A percentile compares a stretch with the other conserved stretches of the same genome.
Conservation (phyloP, 1,139 yeast species). For the Suhomyces ambrosiae region DNA sequence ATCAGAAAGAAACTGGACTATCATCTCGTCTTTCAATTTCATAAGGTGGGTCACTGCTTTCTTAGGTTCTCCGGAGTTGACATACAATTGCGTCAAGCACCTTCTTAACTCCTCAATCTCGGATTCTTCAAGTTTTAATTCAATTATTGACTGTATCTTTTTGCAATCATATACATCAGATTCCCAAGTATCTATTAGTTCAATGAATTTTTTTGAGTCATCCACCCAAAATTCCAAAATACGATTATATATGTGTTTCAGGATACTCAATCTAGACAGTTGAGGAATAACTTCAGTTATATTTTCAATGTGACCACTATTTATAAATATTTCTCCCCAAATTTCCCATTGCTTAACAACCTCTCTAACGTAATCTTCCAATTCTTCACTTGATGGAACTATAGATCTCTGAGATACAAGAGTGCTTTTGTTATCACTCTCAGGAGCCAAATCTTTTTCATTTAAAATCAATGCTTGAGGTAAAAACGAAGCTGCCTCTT, state of each 20-base stretch:
- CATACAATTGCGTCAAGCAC: conserved; percentile 58
- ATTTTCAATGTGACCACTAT: conserved; percentile 47
- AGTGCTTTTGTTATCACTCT: conserved; percentile 33
- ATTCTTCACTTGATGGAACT: conserved; percentile 24
- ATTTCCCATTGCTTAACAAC: conserved; percentile 63
- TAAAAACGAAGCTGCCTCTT: conserved; percentile 55
- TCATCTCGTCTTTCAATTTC: conserved; percentile 52
- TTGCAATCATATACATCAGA: conserved; percentile 52
- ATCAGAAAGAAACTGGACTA: conserved; percentile 57
- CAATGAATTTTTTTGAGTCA: conserved; percentile 35
- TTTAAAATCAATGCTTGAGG: conserved; percentile 30
- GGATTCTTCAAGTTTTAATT: conserved; percentile 31
- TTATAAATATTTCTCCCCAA: conserved; percentile 60
- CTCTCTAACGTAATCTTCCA: conserved; percentile 33
- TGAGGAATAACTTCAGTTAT: conserved; percentile 60
- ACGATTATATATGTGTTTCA: conserved; percentile 48
- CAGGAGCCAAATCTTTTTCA: conserved; percentile 9
- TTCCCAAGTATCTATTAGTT: conserved; percentile 61
- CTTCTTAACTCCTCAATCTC: conserved; percentile 38
- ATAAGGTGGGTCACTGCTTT: conserved; percentile 68
- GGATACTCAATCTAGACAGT: conserved; percentile 23
- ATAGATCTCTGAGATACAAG: conserved; percentile 13
- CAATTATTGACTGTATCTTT: conserved; percentile 49
- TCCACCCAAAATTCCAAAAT: conserved; percentile 56
- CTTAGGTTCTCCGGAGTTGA: conserved; percentile 57